Conservation (phyloP, 805 yeast genomes). For the Lipomyces sp. region DNA sequence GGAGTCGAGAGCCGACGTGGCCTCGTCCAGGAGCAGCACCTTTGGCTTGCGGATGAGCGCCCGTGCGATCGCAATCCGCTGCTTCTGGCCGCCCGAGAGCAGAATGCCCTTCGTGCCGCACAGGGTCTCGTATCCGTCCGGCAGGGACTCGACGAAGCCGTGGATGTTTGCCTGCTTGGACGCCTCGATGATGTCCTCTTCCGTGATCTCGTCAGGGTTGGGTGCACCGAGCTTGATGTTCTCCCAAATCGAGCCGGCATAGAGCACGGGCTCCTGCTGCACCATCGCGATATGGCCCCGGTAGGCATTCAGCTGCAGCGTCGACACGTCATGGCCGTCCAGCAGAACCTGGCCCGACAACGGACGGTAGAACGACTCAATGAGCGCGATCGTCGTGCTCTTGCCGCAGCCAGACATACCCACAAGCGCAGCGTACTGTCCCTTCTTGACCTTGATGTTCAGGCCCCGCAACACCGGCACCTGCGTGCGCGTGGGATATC, state of each 20-base stretch:
- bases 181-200: constrained; percentile 43
- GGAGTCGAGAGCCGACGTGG: constrained; percentile 52
- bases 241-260: constrained; percentile 75
- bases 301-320: constrained; percentile 49
- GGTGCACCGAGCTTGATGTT: constrained; percentile 51
- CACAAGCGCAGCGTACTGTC: constrained; percentile 81
- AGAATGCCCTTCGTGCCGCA: constrained; percentile 51
- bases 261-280: constrained; percentile 56
- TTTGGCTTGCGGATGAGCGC: constrained; percentile 57
- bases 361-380: constrained; percentile 53
- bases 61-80: constrained; percentile 60
- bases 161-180: constrained; percentile 52
- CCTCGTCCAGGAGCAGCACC: constrained; percentile 57
- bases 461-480: constrained; percentile 33
- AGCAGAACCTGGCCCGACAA: constrained; percentile 48
- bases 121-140: constrained; percentile 51
- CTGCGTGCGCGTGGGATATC: constrained; percentile 36
- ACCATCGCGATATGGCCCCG: constrained; percentile 58
- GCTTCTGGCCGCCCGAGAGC: constrained; percentile 66
- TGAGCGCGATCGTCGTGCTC: constrained; percentile 47
- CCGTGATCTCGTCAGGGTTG: constrained; percentile 36
- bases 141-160: constrained; percentile 49
- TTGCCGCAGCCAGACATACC: constrained; percentile 71
- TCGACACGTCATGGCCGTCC: constrained; percentile 51
- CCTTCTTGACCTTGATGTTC: constrained; percentile 54